Conservation (phyloP, 805 yeast species). For the Wickerhamiella kurtzmanii region DNA sequence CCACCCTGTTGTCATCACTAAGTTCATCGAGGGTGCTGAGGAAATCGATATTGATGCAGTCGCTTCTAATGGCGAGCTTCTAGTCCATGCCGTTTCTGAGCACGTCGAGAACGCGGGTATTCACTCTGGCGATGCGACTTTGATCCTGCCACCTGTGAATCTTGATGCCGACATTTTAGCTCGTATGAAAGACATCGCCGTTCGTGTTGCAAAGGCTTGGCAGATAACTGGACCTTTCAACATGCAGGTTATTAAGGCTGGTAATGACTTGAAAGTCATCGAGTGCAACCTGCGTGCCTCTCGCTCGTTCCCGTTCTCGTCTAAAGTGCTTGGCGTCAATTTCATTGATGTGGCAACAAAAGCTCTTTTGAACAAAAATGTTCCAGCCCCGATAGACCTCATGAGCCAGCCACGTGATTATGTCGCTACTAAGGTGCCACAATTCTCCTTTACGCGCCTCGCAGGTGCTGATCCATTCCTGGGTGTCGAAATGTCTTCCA, state of each 20-base stretch:
- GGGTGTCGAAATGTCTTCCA: constrained; percentile 98
- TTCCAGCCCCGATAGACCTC: constrained; percentile 72
- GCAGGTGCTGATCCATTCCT: constrained; percentile 99
- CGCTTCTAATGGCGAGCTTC: constrained; percentile 73
- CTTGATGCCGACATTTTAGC: constrained; percentile 51
- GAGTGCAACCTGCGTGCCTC: constrained; percentile 99
- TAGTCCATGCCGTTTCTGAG: constrained; percentile 93
- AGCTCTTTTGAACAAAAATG: constrained; percentile 58
- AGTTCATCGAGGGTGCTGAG: constrained; percentile 89
- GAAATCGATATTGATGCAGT: constrained; percentile 97
- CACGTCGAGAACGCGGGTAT: constrained; percentile 98
- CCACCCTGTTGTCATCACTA: constrained; percentile 94
- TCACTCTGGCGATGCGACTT: constrained; percentile 97
- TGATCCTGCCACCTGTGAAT: constrained; percentile 81
- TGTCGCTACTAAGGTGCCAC: constrained; percentile 97
- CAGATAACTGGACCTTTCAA: constrained; percentile 96
- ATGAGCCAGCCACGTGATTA: constrained; percentile 64
- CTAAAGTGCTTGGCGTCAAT: constrained; percentile 89
- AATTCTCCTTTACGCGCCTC: constrained; percentile 92
- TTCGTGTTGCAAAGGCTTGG: constrained; percentile 88
- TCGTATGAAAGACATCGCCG: constrained; percentile 77
- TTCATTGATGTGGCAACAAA: constrained; percentile 90
- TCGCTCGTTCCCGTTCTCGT: constrained; percentile 96
- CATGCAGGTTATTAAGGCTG: constrained; percentile 95
- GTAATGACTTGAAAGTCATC: constrained; percentile 89